Conservation (phyloP, 805 yeast genomes). For the Metschnikowia gruessii region DNA sequence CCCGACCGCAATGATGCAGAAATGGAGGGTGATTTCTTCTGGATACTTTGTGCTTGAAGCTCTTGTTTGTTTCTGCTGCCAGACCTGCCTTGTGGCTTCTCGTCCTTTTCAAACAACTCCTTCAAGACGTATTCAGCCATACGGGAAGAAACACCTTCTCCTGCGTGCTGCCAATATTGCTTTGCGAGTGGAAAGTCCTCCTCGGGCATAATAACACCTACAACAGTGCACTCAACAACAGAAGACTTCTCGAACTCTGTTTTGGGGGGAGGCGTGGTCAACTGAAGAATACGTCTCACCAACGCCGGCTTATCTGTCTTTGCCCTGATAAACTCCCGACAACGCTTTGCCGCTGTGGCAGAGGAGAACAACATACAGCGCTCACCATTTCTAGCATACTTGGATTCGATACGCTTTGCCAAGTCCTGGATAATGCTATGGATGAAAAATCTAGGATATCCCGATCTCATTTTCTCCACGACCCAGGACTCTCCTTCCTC, state of each 20-base stretch:
- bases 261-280: conserved; percentile 67
- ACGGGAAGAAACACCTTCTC: conserved; percentile 93
- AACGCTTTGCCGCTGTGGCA: conserved; percentile 74
- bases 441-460: conserved; percentile 84
- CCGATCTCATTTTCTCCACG: conserved; percentile 70
- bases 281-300: conserved; percentile 58
- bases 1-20: conserved; percentile 27
- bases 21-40: conserved; percentile 33
- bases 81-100: conserved; percentile 15
- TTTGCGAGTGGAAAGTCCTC: conserved; percentile 63
- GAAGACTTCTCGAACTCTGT: conserved; percentile 56
- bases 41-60: conserved; percentile 34
- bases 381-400: conserved; percentile 81
- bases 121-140: conserved; percentile 79
- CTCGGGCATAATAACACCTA: conserved; percentile 74
- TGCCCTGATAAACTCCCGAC: conserved; percentile 70
- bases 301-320: conserved; percentile 30
- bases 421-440: conserved; percentile 61
- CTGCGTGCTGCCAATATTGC: conserved; percentile 95
- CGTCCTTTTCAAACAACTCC: conserved; percentile 42
- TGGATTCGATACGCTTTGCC: conserved; percentile 51
- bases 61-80: conserved; percentile 29
- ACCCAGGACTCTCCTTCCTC: conserved; percentile 89
- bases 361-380: conserved; percentile 73
- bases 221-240: conserved; percentile 64